Evolutionary conservation across 2,329 filamentous ascomycete genomes (phyloP).

Genomic region (Curvularia spicifera): DNA sequence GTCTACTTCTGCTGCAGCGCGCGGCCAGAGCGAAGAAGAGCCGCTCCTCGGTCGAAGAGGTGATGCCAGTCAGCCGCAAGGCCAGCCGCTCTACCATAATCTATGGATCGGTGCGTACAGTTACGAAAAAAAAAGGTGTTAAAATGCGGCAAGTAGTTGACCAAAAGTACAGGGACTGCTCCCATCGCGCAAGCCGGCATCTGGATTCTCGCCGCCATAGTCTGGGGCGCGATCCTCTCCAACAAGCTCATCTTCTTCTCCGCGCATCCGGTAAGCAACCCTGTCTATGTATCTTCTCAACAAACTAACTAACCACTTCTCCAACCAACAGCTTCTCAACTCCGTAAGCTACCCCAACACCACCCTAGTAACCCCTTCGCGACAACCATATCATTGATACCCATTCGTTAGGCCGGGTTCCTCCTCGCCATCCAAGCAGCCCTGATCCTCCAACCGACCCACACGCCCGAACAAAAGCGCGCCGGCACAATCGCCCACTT

Average conservation of each 20-base stretch:
- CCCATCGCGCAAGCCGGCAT: constrained; percentile 80
- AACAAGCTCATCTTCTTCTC: constrained; percentile 81
- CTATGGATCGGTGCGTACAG: constrained; percentile 71
- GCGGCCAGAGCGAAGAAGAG: constrained; percentile 63
- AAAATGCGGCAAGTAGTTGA: not conserved
- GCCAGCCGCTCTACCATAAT: constrained; percentile 70
- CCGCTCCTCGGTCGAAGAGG: constrained; percentile 74
- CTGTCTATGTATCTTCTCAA: not conserved
- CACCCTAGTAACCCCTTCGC: constrained; percentile 15
- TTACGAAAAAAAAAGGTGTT: not conserved
- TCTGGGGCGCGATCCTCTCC: constrained; percentile 80
- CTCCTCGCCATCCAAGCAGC: constrained; percentile 79
- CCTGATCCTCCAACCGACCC: constrained; percentile 86
- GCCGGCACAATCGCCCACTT: constrained; percentile 70
- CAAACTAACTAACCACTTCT: constrained; percentile 15
- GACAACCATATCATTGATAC: constrained; percentile 26
- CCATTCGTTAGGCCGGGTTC: constrained; percentile 61
- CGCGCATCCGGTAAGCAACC: constrained; percentile 74
- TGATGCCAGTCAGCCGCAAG: constrained; percentile 73
- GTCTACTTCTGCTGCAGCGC: constrained; percentile 52
- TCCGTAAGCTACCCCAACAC: constrained; percentile 44
- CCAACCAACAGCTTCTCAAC: constrained; percentile 57
- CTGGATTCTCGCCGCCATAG: constrained; percentile 73
- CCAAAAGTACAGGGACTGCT: constrained; percentile 70
- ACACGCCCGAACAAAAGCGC: constrained; percentile 75